phyloP scores from a whole-genome alignment of 23 red algal genomes.

The Agarophyton chilense region DNA sequence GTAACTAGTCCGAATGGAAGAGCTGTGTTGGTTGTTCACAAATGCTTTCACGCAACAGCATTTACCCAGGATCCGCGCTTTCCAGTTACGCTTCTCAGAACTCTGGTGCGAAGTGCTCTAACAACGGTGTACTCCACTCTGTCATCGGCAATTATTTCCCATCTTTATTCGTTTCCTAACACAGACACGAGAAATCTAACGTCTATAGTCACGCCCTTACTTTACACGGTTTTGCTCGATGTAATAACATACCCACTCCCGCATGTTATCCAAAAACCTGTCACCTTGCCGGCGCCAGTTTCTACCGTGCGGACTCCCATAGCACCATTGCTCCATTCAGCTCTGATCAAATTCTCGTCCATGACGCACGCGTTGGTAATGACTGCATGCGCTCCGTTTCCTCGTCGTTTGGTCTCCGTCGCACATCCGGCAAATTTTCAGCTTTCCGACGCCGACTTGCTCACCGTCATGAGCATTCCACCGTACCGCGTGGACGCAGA shows the following conservation, averaged over 20 bases:
- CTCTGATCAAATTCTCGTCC: neutral
- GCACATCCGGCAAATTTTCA: slow-evolving; percentile 14
- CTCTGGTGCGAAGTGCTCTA: slow-evolving; percentile 30
- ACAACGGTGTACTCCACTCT: slow-evolving; percentile 26
- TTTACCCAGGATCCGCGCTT: slow-evolving; percentile 13
- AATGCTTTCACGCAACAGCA: slow-evolving; percentile 9
- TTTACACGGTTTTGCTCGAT: slow-evolving; percentile 3
- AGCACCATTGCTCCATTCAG: slow-evolving; percentile 14
- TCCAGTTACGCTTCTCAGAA: slow-evolving; percentile 26
- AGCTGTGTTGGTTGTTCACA: slow-evolving; percentile 11
- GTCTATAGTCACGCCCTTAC: neutral
- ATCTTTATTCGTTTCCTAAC: slow-evolving; percentile 17
- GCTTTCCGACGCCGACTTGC: slow-evolving; percentile 36
- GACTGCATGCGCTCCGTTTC: slow-evolving; percentile 59
- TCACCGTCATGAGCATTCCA: slow-evolving; percentile 25
- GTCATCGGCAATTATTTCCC: slow-evolving; percentile 21
- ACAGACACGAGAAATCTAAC: slow-evolving; percentile 11
- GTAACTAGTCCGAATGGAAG: neutral
- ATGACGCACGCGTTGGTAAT: slow-evolving; percentile 48
- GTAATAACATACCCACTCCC: slow-evolving; percentile 63
- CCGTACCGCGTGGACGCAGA: slow-evolving; percentile 1
- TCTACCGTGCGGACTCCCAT: slow-evolving; percentile 8
- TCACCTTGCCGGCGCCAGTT: slow-evolving; percentile 30
- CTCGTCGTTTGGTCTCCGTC: slow-evolving; percentile 23
- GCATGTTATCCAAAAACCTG: slow-evolving; percentile 21